These are phyloP conservation scores for Exophiala calicioides DNA, from an alignment of 2,329 filamentous ascomycete genomes.

Conservation along the genomic window DNA sequence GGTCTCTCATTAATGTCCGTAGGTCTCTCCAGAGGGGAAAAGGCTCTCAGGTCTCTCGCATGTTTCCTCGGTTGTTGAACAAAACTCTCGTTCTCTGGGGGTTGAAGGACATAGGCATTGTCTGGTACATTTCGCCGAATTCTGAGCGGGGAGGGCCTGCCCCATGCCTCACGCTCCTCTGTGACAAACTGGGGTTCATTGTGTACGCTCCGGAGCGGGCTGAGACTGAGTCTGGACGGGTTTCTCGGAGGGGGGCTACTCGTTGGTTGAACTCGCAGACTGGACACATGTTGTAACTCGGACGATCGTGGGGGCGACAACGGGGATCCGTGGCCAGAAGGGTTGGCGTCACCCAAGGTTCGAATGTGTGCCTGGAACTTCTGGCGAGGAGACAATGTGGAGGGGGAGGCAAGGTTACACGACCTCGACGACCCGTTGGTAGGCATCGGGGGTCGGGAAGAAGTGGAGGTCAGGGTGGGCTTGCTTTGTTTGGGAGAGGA, in stretches of 20 bases:
- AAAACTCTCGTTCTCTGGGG: conserved; percentile 7
- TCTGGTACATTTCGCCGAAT: conserved; percentile 1
- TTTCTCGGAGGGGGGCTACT: conserved; percentile 7
- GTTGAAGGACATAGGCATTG: conserved; percentile 10
- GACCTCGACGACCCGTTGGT: conserved; percentile 3
- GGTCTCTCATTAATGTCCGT: conserved; percentile 19
- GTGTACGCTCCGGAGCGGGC: not conserved
- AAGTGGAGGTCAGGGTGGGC: no score
- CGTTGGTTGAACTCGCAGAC: conserved; percentile 12
- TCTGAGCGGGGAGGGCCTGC: conserved; percentile 16
- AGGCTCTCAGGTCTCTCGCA: conserved; percentile 6
- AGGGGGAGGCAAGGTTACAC: conserved; percentile 1
- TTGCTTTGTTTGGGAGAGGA: conserved; percentile 6
- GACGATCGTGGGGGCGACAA: conserved; percentile 11
- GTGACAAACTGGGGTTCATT: conserved; percentile 20
- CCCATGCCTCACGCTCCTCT: conserved; percentile 28
- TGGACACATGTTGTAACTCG: conserved; percentile 18
- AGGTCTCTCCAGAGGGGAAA: conserved; percentile 9
- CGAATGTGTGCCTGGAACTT: conserved; percentile 26
- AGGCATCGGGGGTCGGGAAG: conserved; percentile 11
- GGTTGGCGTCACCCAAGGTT: conserved; percentile 14
- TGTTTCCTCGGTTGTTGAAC: conserved; percentile 19
- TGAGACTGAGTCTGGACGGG: conserved; percentile 1
- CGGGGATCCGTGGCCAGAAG: conserved; percentile 6
- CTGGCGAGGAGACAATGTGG: conserved; percentile 23